These are phyloP conservation scores for Polygonum aviculare DNA, from an alignment of 148 eudicot species.

Conservation along the genomic window DNA sequence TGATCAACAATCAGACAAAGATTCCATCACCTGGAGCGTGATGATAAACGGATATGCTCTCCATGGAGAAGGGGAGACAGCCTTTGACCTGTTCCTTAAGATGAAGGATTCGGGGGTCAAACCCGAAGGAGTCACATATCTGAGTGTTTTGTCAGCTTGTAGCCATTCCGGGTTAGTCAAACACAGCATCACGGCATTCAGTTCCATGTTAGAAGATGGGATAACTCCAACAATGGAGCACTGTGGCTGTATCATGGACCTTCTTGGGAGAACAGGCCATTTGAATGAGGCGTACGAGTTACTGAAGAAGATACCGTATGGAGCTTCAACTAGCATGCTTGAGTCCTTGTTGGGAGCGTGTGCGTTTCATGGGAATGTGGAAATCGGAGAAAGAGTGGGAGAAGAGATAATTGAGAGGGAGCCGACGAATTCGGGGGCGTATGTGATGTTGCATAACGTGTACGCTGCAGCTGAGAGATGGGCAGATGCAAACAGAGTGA, in stretches of 20 bases:
- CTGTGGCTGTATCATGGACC: slow-evolving; percentile 48
- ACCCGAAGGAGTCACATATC: slow-evolving; percentile 42
- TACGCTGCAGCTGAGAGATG: slow-evolving; percentile 60
- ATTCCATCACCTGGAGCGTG: slow-evolving; percentile 46
- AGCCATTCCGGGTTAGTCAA: slow-evolving; percentile 48
- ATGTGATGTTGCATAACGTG: slow-evolving; percentile 46
- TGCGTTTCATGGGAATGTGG: slow-evolving; percentile 36
- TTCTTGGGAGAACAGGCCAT: slow-evolving; percentile 50
- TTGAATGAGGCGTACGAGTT: slow-evolving; percentile 48
- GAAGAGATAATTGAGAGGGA: slow-evolving; percentile 29
- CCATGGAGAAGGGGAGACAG: slow-evolving; percentile 42
- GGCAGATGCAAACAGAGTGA: slow-evolving; percentile 45
- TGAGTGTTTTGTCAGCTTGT: slow-evolving; percentile 55
- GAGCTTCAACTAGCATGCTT: slow-evolving; percentile 24
- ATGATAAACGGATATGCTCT: slow-evolving; percentile 49
- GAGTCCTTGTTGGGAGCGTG: slow-evolving; percentile 59
- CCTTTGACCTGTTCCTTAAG: slow-evolving; percentile 29
- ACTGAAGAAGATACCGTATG: slow-evolving; percentile 23
- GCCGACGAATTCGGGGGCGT: slow-evolving; percentile 24
- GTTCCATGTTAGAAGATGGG: slow-evolving; percentile 34
- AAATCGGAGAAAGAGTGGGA: slow-evolving; percentile 44
- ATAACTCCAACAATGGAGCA: slow-evolving; percentile 36
- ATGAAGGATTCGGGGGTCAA: slow-evolving; percentile 30
- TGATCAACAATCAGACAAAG: slow-evolving; percentile 30
- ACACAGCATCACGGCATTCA: slow-evolving; percentile 26